Evolutionary conservation across 169 alveolate genomes (phyloP).

Genomic region (Theileria equi): DNA sequence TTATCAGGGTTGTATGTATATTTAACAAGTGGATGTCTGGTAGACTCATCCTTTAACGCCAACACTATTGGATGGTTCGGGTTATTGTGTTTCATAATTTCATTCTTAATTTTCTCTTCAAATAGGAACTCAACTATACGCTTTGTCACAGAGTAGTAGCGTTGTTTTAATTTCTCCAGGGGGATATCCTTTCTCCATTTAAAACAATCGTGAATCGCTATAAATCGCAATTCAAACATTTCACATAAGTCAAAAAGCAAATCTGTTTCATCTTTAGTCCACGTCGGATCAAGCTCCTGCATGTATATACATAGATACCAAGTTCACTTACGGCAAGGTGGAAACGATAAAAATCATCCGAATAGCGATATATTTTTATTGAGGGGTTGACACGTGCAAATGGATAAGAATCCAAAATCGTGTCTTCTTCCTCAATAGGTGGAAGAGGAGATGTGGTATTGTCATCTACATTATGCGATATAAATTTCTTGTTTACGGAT

Average conservation of each 20-base stretch:
- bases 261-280: slow-evolving; percentile 84
- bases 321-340: slow-evolving; percentile 34
- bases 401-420: slow-evolving; percentile 52
- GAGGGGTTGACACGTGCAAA: slow-evolving; percentile 71
- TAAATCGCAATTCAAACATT: slow-evolving; percentile 78
- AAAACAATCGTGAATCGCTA: slow-evolving; percentile 77
- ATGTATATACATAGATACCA: background rate
- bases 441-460: slow-evolving; percentile 49
- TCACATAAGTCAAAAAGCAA: slow-evolving; percentile 80
- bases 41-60: slow-evolving; percentile 75
- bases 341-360: slow-evolving; percentile 70
- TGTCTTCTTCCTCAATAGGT: slow-evolving; percentile 38
- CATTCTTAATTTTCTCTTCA: slow-evolving; percentile 77
- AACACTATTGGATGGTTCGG: slow-evolving; percentile 73
- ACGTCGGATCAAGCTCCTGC: slow-evolving; percentile 64
- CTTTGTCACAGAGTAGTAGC: slow-evolving; percentile 80
- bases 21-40: slow-evolving; percentile 79
- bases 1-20: slow-evolving; percentile 77
- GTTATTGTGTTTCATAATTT: slow-evolving; percentile 69
- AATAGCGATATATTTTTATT: slow-evolving; percentile 67
- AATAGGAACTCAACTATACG: slow-evolving; percentile 73
- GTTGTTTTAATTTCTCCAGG: slow-evolving; percentile 78
- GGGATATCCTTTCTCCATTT: slow-evolving; percentile 71
- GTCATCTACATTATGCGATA: slow-evolving; percentile 27
- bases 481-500: slow-evolving; percentile 18